These are phyloP conservation scores for Wickerhamomyces kurtzmanii DNA, from an alignment of 805 yeast genomes.

Conservation along the genomic window DNA sequence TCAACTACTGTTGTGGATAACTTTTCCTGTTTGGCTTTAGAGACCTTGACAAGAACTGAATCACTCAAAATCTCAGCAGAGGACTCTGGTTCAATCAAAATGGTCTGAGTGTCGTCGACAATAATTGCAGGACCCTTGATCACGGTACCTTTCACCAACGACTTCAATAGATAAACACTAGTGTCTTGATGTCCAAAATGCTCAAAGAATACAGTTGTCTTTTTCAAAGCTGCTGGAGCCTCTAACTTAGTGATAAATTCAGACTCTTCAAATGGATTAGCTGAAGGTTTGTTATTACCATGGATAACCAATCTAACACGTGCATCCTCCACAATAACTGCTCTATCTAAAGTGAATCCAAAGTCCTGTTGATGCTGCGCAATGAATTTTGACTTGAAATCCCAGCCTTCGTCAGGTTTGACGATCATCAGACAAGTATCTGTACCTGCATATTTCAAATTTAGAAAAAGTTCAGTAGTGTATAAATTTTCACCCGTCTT, in stretches of 20 bases:
- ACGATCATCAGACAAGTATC: constrained; percentile 27
- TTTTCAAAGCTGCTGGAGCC: background rate
- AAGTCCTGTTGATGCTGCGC: constrained; percentile 16
- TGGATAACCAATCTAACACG: constrained; percentile 17
- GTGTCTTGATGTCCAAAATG: constrained; percentile 11
- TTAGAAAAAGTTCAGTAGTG: constrained; percentile 21
- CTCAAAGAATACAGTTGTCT: background rate
- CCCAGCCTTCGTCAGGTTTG: constrained; percentile 4
- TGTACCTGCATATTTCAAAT: constrained; percentile 29
- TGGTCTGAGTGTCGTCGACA: constrained; percentile 20
- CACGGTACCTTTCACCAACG: constrained; percentile 13
- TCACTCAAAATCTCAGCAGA: constrained; percentile 9
- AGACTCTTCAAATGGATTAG: constrained; percentile 14
- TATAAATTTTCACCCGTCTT: constrained; percentile 15
- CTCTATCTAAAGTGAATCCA: constrained; percentile 13
- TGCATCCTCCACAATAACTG: constrained; percentile 14
- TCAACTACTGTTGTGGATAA: constrained; percentile 26
- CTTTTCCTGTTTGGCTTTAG: constrained; percentile 31
- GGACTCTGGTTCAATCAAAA: constrained; percentile 6
- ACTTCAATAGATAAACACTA: constrained; percentile 6
- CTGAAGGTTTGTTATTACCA: constrained; percentile 4
- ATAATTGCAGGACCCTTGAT: constrained; percentile 23
- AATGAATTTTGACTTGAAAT: constrained; percentile 6
- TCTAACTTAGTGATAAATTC: background rate
- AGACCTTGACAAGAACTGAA: constrained; percentile 12